A percentile compares a stretch with the other conserved stretches of the same genome.
These are phyloP conservation scores for Datisca glomerata DNA, from an alignment of 306 rosid species.

Conservation along the genomic window DNA sequence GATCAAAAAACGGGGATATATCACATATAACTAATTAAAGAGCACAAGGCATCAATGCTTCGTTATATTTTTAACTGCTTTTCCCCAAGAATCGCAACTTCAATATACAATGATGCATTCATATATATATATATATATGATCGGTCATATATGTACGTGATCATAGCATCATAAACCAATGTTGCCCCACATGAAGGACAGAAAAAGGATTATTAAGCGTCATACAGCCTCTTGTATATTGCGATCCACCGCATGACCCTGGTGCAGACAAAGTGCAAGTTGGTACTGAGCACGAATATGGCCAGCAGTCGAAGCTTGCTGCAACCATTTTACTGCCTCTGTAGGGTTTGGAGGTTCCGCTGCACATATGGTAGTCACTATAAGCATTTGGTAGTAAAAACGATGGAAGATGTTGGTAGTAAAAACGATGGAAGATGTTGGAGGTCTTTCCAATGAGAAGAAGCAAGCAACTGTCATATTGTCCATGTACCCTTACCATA, in stretches of 20 bases:
- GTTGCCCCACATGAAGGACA: neutral
- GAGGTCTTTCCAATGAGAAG: too few relatives aligned
- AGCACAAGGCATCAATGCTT: neutral
- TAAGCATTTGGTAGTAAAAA: neutral
- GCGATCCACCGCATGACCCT: slow-evolving; percentile 30
- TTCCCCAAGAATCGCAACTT: too few relatives aligned
- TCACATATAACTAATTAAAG: too few relatives aligned
- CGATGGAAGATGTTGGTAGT: neutral
- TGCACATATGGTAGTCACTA: slow-evolving; percentile 13
- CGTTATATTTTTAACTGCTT: too few relatives aligned
- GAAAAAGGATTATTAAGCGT: slow-evolving; percentile 6
- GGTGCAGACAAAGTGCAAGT: slow-evolving; percentile 79
- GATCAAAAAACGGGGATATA: too few relatives aligned
- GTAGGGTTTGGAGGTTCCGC: slow-evolving; percentile 61
- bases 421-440: neutral
- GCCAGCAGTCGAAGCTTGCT: slow-evolving; percentile 45
- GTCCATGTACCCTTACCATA: too few relatives aligned
- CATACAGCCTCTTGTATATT: slow-evolving; percentile 62
- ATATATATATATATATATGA: too few relatives aligned
- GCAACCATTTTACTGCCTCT: slow-evolving; percentile 62
- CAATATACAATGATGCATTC: too few relatives aligned
- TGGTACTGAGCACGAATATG: slow-evolving; percentile 79
- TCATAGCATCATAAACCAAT: too few relatives aligned
- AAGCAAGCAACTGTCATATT: too few relatives aligned
- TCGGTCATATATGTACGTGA: too few relatives aligned